Base-by-base conservation (phyloP, 129 eudicot genomes). In the Chrysanthemum lavandulifolium region DNA sequence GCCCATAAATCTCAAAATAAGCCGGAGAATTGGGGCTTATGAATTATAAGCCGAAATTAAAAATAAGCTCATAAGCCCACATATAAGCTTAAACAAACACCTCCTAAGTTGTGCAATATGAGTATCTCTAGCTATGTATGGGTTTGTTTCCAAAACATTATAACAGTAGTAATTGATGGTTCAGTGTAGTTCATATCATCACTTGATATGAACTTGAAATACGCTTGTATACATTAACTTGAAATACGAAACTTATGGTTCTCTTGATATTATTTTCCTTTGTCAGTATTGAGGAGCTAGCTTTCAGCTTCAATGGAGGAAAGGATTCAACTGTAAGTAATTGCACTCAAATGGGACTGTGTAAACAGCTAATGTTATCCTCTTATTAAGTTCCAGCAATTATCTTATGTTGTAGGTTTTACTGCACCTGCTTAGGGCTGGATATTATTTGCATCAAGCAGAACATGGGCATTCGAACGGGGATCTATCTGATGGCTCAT, bases 231-330 rank as follows among this genome's bases (percentile, higher is more conserved):
- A 15, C 5, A 7, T 65, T 54, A 36, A 75, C 48, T 54, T 65
- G 66, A 57, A 5, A 55, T 56, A 55, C 43, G 12, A 74, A 56
- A 1, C 65, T 74, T 10, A 9, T 12, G 57, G 56, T 19, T 56
- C 12, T 61, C 15, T 68, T 67, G 47, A 55, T 74, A 68, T 78
- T 14, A 5, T 18, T 69, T 84, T 57, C 65, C 27, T 56, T 61
- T 67, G 18, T 57, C 92, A 94, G 98, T 62, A 81, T 82, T 54
- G 96, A 90, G 79, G 98, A 94, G 91, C 89, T 94, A 5, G 97
- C 98, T 25, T 88, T 94, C 78, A 94, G 98, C 89, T 94, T 94
- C 74, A 94, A 94, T 73, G 98, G 96, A 74, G 98, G 98, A 81
- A 94, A 94, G 81, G 97, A 94, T 86, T 94, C 98, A 65, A 94